Evolutionary conservation across 1,284 basidiomycete genomes (phyloP).

Genomic region (Phylloboletellus chloephorus): DNA sequence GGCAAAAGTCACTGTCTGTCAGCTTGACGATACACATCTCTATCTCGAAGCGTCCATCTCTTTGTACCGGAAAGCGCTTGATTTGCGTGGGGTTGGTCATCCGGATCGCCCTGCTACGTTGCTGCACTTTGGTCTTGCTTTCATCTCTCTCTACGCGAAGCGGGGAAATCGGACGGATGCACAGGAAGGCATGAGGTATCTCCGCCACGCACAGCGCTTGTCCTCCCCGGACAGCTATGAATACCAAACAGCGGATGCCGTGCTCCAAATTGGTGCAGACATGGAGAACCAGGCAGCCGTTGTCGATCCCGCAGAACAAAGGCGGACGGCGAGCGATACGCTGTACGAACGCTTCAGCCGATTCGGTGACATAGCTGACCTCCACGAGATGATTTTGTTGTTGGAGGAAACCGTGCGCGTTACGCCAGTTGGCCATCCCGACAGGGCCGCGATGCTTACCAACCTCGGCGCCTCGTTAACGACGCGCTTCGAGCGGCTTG

Average conservation of each 20-base stretch:
- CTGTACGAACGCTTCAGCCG: not conserved
- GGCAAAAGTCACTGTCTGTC: slow-evolving; percentile 2
- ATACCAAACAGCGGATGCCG: not conserved
- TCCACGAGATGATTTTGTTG: not conserved
- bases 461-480: not conserved
- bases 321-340: not conserved
- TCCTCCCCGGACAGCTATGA: not conserved
- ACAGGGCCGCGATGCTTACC: not conserved
- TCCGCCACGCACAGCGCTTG: not conserved
- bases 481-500: not conserved
- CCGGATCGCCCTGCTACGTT: slow-evolving; percentile 7
- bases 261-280: not conserved
- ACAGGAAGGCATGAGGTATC: not conserved
- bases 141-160: not conserved
- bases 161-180: not conserved
- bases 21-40: not conserved
- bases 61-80: slow-evolving; percentile 5
- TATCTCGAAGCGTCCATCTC: slow-evolving; percentile 5
- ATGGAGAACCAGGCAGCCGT: not conserved
- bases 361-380: not conserved
- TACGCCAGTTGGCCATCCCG: not conserved
- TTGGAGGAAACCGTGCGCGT: not conserved
- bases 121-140: slow-evolving; percentile 1
- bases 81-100: slow-evolving; percentile 1
- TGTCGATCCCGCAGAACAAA: no score